phyloP scores from a whole-genome alignment of 306 rosid genomes.

The Notholithocarpus densiflorus region DNA sequence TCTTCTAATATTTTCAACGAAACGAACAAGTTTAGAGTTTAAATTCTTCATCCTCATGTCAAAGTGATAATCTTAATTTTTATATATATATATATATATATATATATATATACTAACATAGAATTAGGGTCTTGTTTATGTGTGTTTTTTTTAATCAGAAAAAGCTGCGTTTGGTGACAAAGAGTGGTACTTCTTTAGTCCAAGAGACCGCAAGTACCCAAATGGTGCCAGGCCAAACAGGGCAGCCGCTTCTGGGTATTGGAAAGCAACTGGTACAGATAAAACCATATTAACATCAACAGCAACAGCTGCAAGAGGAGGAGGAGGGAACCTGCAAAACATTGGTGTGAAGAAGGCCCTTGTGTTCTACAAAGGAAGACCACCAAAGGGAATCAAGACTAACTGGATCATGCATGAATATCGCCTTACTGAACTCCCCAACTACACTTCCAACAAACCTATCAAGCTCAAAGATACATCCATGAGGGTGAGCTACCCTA shows the following conservation, averaged over 20 bases:
- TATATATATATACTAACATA: too few species aligned
- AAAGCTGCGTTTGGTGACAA: slow-evolving; percentile 64
- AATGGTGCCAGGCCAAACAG: slow-evolving; percentile 71
- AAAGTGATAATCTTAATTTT: neutral
- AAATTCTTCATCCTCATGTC: neutral
- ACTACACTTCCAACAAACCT: slow-evolving; percentile 10
- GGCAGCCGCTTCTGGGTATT: slow-evolving; percentile 70
- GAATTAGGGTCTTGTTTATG: neutral
- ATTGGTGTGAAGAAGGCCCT: slow-evolving; percentile 64
- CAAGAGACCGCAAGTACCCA: slow-evolving; percentile 55
- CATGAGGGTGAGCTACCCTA: slow-evolving; percentile 44
- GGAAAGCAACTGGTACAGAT: slow-evolving; percentile 68
- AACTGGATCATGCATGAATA: slow-evolving; percentile 73
- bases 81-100: neutral
- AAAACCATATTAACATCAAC: slow-evolving; percentile 36
- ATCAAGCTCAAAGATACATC: slow-evolving; percentile 46
- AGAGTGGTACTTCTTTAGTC: slow-evolving; percentile 76
- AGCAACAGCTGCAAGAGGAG: neutral
- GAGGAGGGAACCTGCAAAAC: slow-evolving; percentile 19
- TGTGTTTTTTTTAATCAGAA: slow-evolving; percentile 21
- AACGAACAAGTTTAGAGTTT: too few species aligned
- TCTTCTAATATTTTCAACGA: too few species aligned
- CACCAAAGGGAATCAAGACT: slow-evolving; percentile 60
- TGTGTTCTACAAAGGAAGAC: slow-evolving; percentile 57
- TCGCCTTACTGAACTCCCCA: slow-evolving; percentile 37